Conservation (phyloP, 2,329 filamentous ascomycete genomes). For the Fusarium piperis region DNA sequence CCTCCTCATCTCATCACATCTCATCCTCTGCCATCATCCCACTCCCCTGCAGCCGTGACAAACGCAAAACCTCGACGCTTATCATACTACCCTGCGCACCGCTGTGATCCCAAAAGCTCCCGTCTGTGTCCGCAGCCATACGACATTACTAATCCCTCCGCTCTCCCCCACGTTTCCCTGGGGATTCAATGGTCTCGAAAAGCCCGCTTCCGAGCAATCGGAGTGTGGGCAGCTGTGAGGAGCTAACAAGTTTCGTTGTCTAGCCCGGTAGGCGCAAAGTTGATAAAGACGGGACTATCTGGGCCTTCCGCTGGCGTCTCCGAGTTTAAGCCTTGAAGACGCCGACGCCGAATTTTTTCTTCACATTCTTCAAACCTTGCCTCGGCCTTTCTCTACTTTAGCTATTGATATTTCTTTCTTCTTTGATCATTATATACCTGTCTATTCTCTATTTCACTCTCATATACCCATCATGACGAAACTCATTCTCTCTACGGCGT, state of each 20-base stretch:
- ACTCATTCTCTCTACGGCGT: conserved; percentile 88
- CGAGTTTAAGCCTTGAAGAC: conserved; percentile 38
- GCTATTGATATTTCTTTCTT: conserved; percentile 1
- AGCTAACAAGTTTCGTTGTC: conserved; percentile 13
- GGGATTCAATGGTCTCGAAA: conserved; percentile 1
- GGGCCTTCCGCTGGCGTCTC: conserved; percentile 31
- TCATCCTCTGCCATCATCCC: not conserved
- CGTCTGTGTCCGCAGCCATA: not conserved
- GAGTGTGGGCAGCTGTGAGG: conserved; percentile 1
- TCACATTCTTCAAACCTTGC: conserved; percentile 14
- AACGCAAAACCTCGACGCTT: conserved; percentile 2
- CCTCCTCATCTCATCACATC: not conserved
- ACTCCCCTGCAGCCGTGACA: conserved; percentile 3
- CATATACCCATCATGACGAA: conserved; percentile 68
- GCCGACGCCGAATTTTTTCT: conserved; percentile 37
- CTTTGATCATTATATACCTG: not conserved
- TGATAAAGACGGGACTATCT: conserved; percentile 37
- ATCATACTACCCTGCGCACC: not conserved
- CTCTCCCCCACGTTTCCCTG: conserved; percentile 24
- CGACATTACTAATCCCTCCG: conserved; percentile 30
- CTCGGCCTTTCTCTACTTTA: conserved; percentile 8
- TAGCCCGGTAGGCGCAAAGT: conserved; percentile 17
- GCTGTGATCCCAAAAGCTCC: conserved; percentile 14
- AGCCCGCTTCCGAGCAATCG: conserved; percentile 22
- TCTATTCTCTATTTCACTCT: not conserved